Conservation (phyloP, 1,284 basidiomycete genomes). For the Fistulinella cinereoalba region DNA sequence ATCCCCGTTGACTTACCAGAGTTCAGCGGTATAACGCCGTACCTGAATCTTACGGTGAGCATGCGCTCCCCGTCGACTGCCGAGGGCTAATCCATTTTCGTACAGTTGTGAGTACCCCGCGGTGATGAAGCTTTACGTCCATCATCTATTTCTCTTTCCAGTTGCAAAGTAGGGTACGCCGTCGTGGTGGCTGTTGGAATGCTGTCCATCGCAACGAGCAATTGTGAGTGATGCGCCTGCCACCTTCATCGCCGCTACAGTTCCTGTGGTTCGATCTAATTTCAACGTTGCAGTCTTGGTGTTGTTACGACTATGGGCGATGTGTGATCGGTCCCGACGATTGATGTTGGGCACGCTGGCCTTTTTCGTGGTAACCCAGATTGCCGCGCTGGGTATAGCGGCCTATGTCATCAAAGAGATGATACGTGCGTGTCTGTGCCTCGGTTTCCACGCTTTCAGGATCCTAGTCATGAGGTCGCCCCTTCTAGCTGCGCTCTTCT, state of each 20-base stretch:
- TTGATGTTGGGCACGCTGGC: slow-evolving; percentile 37
- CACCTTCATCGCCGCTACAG: neutral
- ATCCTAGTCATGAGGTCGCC: neutral
- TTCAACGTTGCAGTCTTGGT: slow-evolving; percentile 29
- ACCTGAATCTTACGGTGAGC: slow-evolving; percentile 20
- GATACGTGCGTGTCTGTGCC: slow-evolving; percentile 36
- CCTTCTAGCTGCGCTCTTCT: slow-evolving; percentile 13
- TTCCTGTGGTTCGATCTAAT: slow-evolving; percentile 1
- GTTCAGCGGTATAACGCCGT: slow-evolving; percentile 21
- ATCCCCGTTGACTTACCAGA: slow-evolving; percentile 12
- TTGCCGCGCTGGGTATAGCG: slow-evolving; percentile 26
- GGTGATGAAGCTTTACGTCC: neutral
- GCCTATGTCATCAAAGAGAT: slow-evolving; percentile 31
- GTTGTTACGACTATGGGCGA: slow-evolving; percentile 43
- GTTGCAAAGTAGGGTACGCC: slow-evolving; percentile 38
- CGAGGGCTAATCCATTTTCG: neutral
- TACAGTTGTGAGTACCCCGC: slow-evolving; percentile 17
- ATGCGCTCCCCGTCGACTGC: neutral
- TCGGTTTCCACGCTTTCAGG: neutral
- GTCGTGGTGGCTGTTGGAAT: slow-evolving; percentile 33
- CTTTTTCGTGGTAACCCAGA: slow-evolving; percentile 35
- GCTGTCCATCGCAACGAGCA: slow-evolving; percentile 37
- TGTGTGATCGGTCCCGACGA: slow-evolving; percentile 37
- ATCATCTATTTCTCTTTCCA: slow-evolving; percentile 14
- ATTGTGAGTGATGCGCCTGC: slow-evolving; percentile 33